Evolutionary conservation across 495 filamentous ascomycete genomes (phyloP), one percentile per base, ranked within the genome.

Genomic region (Aspergillus haitiensis): DNA sequence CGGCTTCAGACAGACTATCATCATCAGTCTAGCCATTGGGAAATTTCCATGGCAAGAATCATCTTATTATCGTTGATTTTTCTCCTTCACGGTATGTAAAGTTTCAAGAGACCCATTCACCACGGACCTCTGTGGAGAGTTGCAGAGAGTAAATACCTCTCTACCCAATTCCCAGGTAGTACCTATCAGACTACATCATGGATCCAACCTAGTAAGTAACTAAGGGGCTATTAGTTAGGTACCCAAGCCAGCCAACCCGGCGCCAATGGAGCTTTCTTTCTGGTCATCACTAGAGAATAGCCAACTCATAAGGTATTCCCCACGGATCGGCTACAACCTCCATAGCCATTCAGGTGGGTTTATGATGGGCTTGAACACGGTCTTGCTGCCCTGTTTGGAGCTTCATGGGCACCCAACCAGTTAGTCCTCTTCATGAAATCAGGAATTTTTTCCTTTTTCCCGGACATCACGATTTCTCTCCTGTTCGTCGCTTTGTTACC

Each of bases 401-500:
- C 64, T 67, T 68, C 63, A 67, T 67, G 62, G 60, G 56, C 71
- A 70, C 72, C 70, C 72, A 70, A 76, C 67, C 63, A 54, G 35
- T 61, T 27, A 27, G 21, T 27, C 21, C 21, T 27, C 21, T 1
- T 27, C 21, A 27, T 27, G 21, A 27, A 27, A 27, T 27, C 21
- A 1, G 21, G 21, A 27, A 1, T 27, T 27, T 27, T 27, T 47
- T 49, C 12, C 37, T 11, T 40, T 40, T 11, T 40, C 12, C 47
- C 15, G 15, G 21, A 12, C 7, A 21, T 31, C 46, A 44, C 8
- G 5, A 10, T 12, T 35, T 39, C 6, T 60, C 55, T 68, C 67
- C 50, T 62, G 50, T 66, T 69, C 60, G 65, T 59, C 58, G 60
- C 60, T 68, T 64, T 18, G 60, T 63, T 52, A 59, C 62, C 51